These are phyloP conservation scores for Eucalyptus sp. DNA, from an alignment of 345 rosid genomes.

Conservation along the genomic window DNA sequence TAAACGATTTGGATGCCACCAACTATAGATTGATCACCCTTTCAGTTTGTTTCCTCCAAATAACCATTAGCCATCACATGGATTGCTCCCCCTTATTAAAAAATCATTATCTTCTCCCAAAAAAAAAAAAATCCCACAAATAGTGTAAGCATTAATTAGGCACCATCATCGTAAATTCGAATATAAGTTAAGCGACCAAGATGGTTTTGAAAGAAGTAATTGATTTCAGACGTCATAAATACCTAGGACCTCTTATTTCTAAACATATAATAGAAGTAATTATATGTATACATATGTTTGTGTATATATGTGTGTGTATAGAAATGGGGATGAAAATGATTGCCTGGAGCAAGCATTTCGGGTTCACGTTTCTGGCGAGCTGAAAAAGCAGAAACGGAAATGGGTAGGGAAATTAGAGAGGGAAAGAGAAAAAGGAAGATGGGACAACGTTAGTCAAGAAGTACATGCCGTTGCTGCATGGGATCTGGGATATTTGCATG, in stretches of 20 bases:
- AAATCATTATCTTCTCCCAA: neutral
- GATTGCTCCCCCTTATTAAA: neutral
- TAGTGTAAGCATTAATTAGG: neutral
- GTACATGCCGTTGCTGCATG: neutral
- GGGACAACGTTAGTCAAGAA: neutral
- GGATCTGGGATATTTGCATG: neutral
- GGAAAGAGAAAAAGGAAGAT: too few species aligned
- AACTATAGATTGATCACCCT: neutral
- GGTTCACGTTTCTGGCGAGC: neutral
- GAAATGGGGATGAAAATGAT: too few species aligned
- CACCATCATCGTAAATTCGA: neutral
- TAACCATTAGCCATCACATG: neutral
- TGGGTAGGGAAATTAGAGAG: too few species aligned
- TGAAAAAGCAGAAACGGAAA: neutral
- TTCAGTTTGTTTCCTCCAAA: too few species aligned
- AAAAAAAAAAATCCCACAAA: too few species aligned
- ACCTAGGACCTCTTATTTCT: neutral
- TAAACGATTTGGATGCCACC: neutral
- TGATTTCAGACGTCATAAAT: neutral
- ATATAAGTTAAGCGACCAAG: neutral
- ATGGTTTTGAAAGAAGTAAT: neutral
- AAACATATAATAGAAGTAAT: neutral
- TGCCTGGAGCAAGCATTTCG: too few species aligned
- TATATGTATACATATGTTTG: too few species aligned
- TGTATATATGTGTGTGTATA: accelerated